Evolutionary conservation across 495 filamentous ascomycete genomes (phyloP).

Genomic region (Penicillium tannophilum): DNA sequence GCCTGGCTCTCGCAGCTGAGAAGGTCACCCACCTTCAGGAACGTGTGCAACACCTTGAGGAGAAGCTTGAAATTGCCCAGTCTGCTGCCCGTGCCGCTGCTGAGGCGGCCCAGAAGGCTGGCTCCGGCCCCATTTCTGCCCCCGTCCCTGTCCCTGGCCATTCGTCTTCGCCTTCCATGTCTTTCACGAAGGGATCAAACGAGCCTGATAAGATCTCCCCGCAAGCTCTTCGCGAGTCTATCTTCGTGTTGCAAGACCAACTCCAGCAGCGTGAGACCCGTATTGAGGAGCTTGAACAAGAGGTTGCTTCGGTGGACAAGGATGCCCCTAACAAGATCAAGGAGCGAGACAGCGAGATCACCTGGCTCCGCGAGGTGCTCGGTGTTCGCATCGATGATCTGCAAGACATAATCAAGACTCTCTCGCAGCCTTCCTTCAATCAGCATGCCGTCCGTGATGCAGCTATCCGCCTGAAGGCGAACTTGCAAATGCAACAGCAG

Average conservation of each 20-base stretch:
- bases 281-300: conserved; percentile 83
- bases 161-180: conserved; percentile 47
- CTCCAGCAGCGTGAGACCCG: conserved; percentile 87
- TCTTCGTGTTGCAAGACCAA: conserved; percentile 93
- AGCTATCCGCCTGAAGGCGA: conserved; percentile 88
- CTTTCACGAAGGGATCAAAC: conserved; percentile 48
- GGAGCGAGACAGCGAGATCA: conserved; percentile 90
- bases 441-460: conserved; percentile 78
- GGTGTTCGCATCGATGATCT: conserved; percentile 88
- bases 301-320: conserved; percentile 64
- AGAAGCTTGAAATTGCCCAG: conserved; percentile 87
- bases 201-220: conserved; percentile 85
- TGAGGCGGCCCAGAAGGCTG: conserved; percentile 71
- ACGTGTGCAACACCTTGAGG: conserved; percentile 77
- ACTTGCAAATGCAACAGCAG: conserved; percentile 95
- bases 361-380: conserved; percentile 91
- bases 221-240: conserved; percentile 92
- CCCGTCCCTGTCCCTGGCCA: conserved; percentile 31
- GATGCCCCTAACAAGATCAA: conserved; percentile 79
- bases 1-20: conserved; percentile 73
- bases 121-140: conserved; percentile 30
- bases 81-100: conserved; percentile 87
- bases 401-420: conserved; percentile 82
- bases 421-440: conserved; percentile 74
- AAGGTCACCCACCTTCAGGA: conserved; percentile 81